These are phyloP conservation scores for Hordeum vulgare DNA, from an alignment of 176 grass and related monocot species.

Conservation along the genomic window MorexV3_pseudomolecules_assembly NC_058521.1:13614808-13615307, in stretches of 20 bases:
- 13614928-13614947: background rate
- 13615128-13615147: background rate
- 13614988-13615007: background rate
- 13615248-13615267: background rate
- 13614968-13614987: background rate
- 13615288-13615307: too few species aligned
- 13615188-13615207: background rate
- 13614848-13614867: background rate
- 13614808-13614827: too few species aligned
- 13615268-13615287: background rate
- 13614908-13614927: background rate
- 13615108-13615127: background rate
- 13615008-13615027: background rate
- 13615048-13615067: background rate
- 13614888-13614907: background rate
- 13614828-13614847: too few species aligned
- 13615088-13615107: background rate
- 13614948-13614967: background rate
- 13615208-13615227: background rate
- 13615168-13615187: too few species aligned
- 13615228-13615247: background rate
- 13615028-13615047: background rate
- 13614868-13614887: background rate
- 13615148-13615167: too few species aligned
- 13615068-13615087: background rate